Conservation (phyloP, 257 asterid genomes). For the Solanum megistacrolobum region DNA sequence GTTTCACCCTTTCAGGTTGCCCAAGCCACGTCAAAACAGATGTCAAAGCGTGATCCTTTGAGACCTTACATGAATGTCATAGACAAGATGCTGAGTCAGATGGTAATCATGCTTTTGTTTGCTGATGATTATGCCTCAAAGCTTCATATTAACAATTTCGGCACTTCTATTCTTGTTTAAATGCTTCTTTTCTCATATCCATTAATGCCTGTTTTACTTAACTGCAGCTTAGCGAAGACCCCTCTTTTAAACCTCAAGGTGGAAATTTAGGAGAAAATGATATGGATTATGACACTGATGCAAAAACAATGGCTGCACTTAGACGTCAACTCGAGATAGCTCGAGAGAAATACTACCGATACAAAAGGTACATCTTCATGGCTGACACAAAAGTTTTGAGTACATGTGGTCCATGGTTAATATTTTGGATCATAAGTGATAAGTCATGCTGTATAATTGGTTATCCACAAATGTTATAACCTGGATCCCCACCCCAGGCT, state of each 20-base stretch:
- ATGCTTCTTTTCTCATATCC: neutral
- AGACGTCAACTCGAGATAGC: constrained; percentile 64
- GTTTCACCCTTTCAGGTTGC: constrained; percentile 37
- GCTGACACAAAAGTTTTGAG: neutral
- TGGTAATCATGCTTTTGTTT: constrained; percentile 37
- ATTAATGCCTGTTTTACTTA: neutral
- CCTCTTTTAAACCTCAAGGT: constrained; percentile 74
- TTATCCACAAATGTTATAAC: neutral
- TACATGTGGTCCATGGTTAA: neutral
- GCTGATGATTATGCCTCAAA: neutral
- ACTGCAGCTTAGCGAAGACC: constrained; percentile 60
- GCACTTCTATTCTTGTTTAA: neutral
- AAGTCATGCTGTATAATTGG: neutral
- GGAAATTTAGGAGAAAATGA: constrained; percentile 70
- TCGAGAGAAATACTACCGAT: constrained; percentile 52
- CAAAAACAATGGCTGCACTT: constrained; percentile 64
- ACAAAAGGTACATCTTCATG: constrained; percentile 43
- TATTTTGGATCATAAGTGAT: neutral
- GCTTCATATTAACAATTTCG: neutral
- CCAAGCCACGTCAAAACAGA: constrained; percentile 77
- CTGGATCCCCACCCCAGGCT: neutral
- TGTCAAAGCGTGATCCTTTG: constrained; percentile 70
- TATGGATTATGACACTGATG: constrained; percentile 78
- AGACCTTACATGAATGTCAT: constrained; percentile 63
- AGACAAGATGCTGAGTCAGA: constrained; percentile 51